Evolutionary conservation across 2,329 filamentous ascomycete species (phyloP).

Genomic region (Periconia sp.): DNA sequence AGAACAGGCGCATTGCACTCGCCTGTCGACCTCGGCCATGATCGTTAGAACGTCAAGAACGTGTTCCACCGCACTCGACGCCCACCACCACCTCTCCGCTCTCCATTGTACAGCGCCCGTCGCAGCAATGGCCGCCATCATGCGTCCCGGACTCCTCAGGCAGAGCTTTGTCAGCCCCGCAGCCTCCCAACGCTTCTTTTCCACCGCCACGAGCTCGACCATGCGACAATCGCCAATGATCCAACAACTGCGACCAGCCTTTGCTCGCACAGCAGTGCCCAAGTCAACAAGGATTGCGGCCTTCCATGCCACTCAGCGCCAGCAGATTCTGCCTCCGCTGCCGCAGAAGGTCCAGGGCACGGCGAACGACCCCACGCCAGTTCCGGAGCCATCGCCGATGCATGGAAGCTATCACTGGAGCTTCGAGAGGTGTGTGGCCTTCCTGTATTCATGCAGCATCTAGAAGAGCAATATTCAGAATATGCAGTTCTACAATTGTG

Average conservation of each 20-base stretch:
- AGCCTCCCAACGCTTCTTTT: slow-evolving; percentile 52
- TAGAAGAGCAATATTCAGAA: too few species aligned
- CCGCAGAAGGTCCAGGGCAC: slow-evolving; percentile 85
- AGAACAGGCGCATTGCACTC: too few species aligned
- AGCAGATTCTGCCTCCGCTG: slow-evolving; percentile 78
- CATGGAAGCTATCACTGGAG: slow-evolving; percentile 99
- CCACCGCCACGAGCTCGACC: slow-evolving; percentile 47
- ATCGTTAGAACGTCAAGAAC: slow-evolving; percentile 7
- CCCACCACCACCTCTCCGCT: slow-evolving; percentile 13
- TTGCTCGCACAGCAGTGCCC: slow-evolving; percentile 50
- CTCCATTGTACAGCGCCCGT: slow-evolving; percentile 11
- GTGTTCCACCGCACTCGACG: slow-evolving; percentile 9
- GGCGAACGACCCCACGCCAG: slow-evolving; percentile 82
- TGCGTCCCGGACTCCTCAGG: slow-evolving; percentile 57
- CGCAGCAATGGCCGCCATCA: slow-evolving; percentile 58
- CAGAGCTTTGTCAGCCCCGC: slow-evolving; percentile 50
- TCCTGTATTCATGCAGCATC: too few species aligned
- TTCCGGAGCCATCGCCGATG: slow-evolving; percentile 73
- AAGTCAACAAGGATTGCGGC: slow-evolving; percentile 66
- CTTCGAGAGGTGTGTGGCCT: slow-evolving; percentile 71
- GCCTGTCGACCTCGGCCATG: slow-evolving; percentile 3
- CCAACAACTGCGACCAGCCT: slow-evolving; percentile 46
- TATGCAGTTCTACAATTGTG: too few species aligned
- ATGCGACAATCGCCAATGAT: slow-evolving; percentile 41
- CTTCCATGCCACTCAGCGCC: slow-evolving; percentile 84